Conservation (phyloP, 2,329 filamentous ascomycete species). For the Plectosphaerella plurivora region DNA sequence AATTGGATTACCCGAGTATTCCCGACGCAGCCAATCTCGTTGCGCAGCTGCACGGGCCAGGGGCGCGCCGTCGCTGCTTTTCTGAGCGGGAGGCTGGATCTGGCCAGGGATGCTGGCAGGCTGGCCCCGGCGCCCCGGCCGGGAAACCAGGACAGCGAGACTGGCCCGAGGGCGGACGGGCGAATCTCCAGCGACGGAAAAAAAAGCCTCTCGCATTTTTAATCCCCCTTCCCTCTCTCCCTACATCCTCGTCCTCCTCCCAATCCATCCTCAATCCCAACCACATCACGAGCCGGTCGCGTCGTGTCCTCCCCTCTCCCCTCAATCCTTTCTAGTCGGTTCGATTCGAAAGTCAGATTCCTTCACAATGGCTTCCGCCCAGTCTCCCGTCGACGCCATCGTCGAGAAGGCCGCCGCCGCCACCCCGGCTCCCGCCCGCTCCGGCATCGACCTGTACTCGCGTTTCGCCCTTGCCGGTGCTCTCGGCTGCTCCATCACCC, state of each 20-base stretch:
- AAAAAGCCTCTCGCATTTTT: conserved; percentile 13
- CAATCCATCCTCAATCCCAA: background rate
- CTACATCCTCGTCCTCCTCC: background rate
- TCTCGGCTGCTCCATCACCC: conserved; percentile 96
- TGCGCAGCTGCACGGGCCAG: conserved; percentile 8
- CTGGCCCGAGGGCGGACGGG: too few species aligned
- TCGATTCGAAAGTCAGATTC: conserved; percentile 3
- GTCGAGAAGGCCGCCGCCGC: conserved; percentile 35
- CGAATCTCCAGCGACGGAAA: conserved; percentile 5
- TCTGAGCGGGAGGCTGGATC: background rate
- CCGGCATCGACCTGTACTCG: conserved; percentile 73
- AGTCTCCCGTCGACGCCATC: conserved; percentile 36
- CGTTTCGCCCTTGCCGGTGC: conserved; percentile 96
- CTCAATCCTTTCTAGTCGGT: conserved; percentile 19
- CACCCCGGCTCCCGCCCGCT: conserved; percentile 34
- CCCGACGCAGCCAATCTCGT: conserved; percentile 12
- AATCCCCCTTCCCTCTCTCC: conserved; percentile 1
- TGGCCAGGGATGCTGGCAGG: background rate
- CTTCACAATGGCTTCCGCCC: conserved; percentile 37
- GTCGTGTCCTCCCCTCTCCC: conserved; percentile 21
- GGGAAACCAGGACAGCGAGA: background rate
- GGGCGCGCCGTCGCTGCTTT: conserved; percentile 1
- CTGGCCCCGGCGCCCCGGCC: conserved; percentile 6
- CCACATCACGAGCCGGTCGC: conserved; percentile 11
- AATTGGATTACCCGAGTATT: conserved; percentile 11